Evolutionary conservation across 805 yeast genomes (phyloP), one percentile per base, ranked within the genome.

Genomic region (Ogataea glucozyma): DNA sequence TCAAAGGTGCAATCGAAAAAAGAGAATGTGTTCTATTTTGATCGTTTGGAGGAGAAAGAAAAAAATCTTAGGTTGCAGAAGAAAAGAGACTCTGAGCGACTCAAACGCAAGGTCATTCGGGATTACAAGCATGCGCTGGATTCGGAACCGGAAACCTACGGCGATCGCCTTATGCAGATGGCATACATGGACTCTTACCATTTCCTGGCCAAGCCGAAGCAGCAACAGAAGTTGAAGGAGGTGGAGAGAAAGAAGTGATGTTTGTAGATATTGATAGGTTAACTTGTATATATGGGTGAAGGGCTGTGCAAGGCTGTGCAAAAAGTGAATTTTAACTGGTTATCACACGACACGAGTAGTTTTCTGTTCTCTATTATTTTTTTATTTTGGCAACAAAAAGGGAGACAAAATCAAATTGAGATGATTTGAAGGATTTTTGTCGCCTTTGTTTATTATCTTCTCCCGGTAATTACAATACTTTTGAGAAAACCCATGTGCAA

Each of bases 1-100:
- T 70, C 78, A 2, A 73, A 70, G 21, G 53, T 66, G 2, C 59
- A 60, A 35, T 67, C 70, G 4, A 62, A 57, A 31, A 64, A 66
- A 30, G 67, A 66, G 43, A 63, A 60, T 29, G 56, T 49, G 14
- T 61, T 52, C 37, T 54, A 51, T 31, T 57, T 54, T 19, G 64
- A 57, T 6, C 62, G 64, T 42, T 49, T 72, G 31, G 57, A 64
- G 46, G 60, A 60, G 36, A 68, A 67, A 45, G 70, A 63, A 44
- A 64, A 54, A 31, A 53, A 57, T 27, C 27, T 53, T 13, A 52
- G 54, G 31, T 47, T 48, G 35, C 47, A 47, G 32, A 60, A 53
- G 43, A 61, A 57, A 43, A 49, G 47, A 27, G 58, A 53, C 36
- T 55, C 59, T 1, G 49, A 54, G 24, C 52, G 40, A 23, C 34